phyloP scores from a whole-genome alignment of 345 rosid species.

The Pugionium dolabratum region DNA sequence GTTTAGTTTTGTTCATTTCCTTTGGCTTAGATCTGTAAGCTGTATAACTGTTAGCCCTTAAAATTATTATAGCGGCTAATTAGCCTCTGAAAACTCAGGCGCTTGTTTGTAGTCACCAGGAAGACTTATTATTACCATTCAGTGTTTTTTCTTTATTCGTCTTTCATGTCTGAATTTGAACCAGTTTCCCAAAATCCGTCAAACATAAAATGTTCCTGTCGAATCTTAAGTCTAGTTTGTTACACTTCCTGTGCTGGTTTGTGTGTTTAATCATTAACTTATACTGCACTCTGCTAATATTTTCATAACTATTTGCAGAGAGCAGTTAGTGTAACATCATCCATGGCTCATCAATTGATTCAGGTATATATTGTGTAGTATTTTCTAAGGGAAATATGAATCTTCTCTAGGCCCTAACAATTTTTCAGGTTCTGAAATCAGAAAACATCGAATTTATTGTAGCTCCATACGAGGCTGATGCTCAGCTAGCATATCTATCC shows the following conservation, averaged over 20 bases:
- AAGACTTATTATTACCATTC: not conserved
- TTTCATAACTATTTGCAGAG: constrained; percentile 47
- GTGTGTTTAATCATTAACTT: not conserved
- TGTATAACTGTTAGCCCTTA: not conserved
- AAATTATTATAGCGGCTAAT: not conserved
- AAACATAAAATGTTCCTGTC: constrained; percentile 10
- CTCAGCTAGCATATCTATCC: constrained; percentile 79
- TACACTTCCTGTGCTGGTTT: constrained; percentile 4
- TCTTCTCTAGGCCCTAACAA: constrained; percentile 32
- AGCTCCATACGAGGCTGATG: constrained; percentile 98
- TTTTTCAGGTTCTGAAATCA: constrained; percentile 62
- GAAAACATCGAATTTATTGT: constrained; percentile 83
- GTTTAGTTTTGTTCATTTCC: constrained; percentile 11
- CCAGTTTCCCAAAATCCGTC: constrained; percentile 3
- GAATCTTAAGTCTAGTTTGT: constrained; percentile 7
- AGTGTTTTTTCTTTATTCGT: not conserved
- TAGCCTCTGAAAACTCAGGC: constrained; percentile 3
- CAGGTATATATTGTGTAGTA: constrained; percentile 50
- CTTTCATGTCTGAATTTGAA: constrained; percentile 2
- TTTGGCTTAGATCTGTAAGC: not conserved
- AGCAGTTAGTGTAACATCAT: constrained; percentile 77
- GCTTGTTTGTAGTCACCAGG: not conserved
- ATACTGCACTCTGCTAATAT: constrained; percentile 13
- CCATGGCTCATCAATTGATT: constrained; percentile 74
- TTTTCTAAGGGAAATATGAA: not conserved